Evolutionary conservation across 129 eudicot genomes (phyloP).

Genomic region (Saposhnikovia divaricata): DNA sequence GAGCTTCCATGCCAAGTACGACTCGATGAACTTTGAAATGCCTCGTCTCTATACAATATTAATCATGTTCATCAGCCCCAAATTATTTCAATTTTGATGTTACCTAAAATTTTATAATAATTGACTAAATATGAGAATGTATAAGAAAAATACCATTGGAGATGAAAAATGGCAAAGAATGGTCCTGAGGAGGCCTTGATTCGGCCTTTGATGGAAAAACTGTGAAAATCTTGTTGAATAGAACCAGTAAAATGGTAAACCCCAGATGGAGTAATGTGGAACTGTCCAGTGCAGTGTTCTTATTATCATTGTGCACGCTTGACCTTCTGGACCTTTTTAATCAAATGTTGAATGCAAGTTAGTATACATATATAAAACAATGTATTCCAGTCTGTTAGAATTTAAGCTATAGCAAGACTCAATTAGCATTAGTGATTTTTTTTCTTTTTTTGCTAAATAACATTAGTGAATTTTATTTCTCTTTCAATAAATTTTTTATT

Average conservation of each 20-base stretch:
- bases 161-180: slow-evolving; percentile 50
- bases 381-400: neutral
- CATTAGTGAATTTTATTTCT: neutral
- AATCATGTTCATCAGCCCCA: neutral
- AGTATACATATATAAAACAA: neutral
- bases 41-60: slow-evolving; percentile 40
- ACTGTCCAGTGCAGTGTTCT: slow-evolving; percentile 95
- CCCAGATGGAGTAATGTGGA: slow-evolving; percentile 94
- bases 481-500: too few relatives aligned
- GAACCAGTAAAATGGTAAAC: slow-evolving; percentile 87
- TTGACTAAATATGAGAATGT: neutral
- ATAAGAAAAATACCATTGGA: slow-evolving; percentile 39
- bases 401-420: neutral
- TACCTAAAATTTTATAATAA: neutral
- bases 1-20: slow-evolving; percentile 73
- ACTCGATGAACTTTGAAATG: slow-evolving; percentile 60
- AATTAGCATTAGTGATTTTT: neutral
- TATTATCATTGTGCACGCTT: slow-evolving; percentile 79
- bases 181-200: slow-evolving; percentile 61
- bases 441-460: neutral
- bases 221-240: slow-evolving; percentile 88
- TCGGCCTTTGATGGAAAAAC: slow-evolving; percentile 77
- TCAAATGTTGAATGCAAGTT: neutral
- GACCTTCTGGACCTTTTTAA: slow-evolving; percentile 57
- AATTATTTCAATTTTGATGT: neutral